These are phyloP conservation scores for Cyclocybe cylindracea DNA, from an alignment of 768 basidiomycete species.

Conservation along the genomic window DNA sequence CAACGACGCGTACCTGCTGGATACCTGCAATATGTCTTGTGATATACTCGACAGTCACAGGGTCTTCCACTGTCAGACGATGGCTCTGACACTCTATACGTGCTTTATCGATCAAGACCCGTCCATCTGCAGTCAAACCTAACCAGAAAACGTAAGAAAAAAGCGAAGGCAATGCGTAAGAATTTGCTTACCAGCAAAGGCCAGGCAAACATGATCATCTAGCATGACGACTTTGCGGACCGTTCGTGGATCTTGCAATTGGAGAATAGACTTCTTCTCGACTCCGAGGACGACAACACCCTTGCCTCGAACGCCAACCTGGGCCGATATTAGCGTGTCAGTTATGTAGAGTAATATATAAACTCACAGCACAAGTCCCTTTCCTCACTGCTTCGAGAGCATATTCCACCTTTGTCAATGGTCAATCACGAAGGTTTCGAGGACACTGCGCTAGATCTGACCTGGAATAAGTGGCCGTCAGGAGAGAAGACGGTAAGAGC, in stretches of 20 bases:
- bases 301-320: slow-evolving; percentile 96
- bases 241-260: slow-evolving; percentile 97
- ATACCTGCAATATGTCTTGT: slow-evolving; percentile 98
- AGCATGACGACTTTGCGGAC: slow-evolving; percentile 98
- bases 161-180: neutral
- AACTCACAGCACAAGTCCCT: slow-evolving; percentile 91
- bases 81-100: slow-evolving; percentile 98
- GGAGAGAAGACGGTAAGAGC: slow-evolving; percentile 98
- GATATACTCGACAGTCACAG: slow-evolving; percentile 97
- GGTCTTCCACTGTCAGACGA: slow-evolving; percentile 96
- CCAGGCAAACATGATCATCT: slow-evolving; percentile 96
- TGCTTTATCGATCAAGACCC: slow-evolving; percentile 97
- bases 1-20: slow-evolving; percentile 72
- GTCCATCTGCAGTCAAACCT: slow-evolving; percentile 98
- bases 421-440: slow-evolving; percentile 16
- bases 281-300: slow-evolving; percentile 96
- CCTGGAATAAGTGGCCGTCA: slow-evolving; percentile 98
- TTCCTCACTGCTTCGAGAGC: slow-evolving; percentile 96
- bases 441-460: slow-evolving; percentile 28
- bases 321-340: neutral
- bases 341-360: neutral
- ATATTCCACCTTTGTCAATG: slow-evolving; percentile 83
- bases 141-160: slow-evolving; percentile 7
- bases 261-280: slow-evolving; percentile 97
- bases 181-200: slow-evolving; percentile 82